These are phyloP conservation scores for Aethionema arabicum DNA, from an alignment of 345 rosid genomes.

Conservation along the genomic window DNA sequence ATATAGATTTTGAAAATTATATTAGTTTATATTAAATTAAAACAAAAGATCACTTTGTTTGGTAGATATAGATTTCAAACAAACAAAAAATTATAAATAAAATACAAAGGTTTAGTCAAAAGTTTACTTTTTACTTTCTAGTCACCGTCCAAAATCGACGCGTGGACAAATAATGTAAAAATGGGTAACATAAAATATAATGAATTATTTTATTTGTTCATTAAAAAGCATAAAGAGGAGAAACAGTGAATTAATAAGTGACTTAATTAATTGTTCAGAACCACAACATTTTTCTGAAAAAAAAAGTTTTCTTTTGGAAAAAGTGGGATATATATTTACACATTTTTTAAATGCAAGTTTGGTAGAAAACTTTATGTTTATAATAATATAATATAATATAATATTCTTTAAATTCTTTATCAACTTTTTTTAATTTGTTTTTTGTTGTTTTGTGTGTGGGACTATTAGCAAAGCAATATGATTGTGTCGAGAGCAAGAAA, in stretches of 20 bases:
- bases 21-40: too few relatives aligned
- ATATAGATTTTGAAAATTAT: too few relatives aligned
- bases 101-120: too few relatives aligned
- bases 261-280: conserved; percentile 6
- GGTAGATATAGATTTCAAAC: too few relatives aligned
- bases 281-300: not conserved
- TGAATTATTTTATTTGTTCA: conserved; percentile 1
- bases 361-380: conserved; percentile 29
- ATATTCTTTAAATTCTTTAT: not conserved
- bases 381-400: not conserved
- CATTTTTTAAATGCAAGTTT: conserved; percentile 15
- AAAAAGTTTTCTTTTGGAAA: conserved; percentile 24
- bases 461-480: conserved; percentile 26
- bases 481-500: conserved; percentile 30
- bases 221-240: conserved; percentile 20
- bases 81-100: too few relatives aligned
- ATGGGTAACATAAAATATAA: too few relatives aligned
- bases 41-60: too few relatives aligned
- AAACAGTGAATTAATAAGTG: conserved; percentile 6
- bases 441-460: conserved; percentile 24
- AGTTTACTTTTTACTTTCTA: too few relatives aligned
- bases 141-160: too few relatives aligned
- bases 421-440: conserved; percentile 9
- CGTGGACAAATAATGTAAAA: too few relatives aligned
- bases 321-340: conserved; percentile 7